Percentiles rank a stretch among this genome's conserved stretches.
phyloP scores from a whole-genome alignment of 495 filamentous ascomycete genomes.

The Darksidea phi region DNA sequence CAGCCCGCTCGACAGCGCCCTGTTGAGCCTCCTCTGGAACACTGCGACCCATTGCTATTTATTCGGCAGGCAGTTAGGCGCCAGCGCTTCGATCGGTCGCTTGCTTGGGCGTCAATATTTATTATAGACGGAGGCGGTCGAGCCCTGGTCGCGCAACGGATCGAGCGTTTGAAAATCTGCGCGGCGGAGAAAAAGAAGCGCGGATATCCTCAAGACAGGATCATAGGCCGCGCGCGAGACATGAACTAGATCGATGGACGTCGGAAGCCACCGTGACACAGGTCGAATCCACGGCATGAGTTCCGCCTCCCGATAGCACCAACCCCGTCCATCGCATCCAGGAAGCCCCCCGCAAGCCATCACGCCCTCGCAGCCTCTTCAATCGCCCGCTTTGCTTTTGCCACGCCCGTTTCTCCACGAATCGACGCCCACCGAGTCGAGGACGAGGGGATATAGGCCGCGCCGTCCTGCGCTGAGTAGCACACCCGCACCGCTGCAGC shows the following conservation, averaged over 20 bases:
- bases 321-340: background rate
- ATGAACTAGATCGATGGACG: constrained; percentile 36
- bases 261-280: constrained; percentile 32
- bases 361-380: constrained; percentile 20
- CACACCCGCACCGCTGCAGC: constrained; percentile 8
- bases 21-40: constrained; percentile 13
- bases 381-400: constrained; percentile 2
- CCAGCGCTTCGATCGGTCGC: constrained; percentile 7
- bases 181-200: background rate
- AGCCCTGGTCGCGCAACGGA: background rate
- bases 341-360: constrained; percentile 1
- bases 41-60: constrained; percentile 2
- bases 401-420: constrained; percentile 2
- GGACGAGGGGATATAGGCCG: background rate
- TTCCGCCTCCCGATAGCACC: constrained; percentile 27
- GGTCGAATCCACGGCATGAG: constrained; percentile 28
- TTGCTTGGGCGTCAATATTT: constrained; percentile 8
- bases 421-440: background rate
- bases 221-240: background rate
- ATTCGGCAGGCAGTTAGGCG: constrained; percentile 1
- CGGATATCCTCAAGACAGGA: background rate
- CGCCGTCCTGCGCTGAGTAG: constrained; percentile 2
- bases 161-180: background rate
- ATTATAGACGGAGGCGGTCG: background rate
- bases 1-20: constrained; percentile 1